These are phyloP conservation scores for Patellifolia procumbens DNA, from an alignment of 179 eudicot species.

Conservation along the genomic window DNA sequence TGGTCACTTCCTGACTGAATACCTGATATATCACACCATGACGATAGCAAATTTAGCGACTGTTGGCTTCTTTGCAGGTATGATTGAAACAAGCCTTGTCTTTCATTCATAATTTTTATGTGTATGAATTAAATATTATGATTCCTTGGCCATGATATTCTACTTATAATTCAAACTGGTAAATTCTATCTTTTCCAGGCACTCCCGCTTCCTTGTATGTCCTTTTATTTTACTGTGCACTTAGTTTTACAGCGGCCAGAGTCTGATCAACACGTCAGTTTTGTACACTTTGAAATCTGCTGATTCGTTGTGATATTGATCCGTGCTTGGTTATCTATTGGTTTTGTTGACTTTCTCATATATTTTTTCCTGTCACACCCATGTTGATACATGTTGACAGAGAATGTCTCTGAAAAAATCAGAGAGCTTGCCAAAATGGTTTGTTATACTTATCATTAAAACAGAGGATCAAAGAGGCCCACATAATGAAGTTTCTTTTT, in stretches of 20 bases:
- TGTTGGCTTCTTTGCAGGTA: constrained; percentile 97
- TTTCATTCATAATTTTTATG: constrained; percentile 1
- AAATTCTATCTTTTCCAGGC: neutral
- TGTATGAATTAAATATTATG: neutral
- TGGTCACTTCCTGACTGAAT: constrained; percentile 90
- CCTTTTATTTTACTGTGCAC: neutral
- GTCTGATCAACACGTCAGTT: neutral
- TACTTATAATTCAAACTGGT: neutral
- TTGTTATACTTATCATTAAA: neutral
- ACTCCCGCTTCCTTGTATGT: neutral
- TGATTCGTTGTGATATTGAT: neutral
- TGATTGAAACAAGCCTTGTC: constrained; percentile 2
- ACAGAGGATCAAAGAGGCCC: too few relatives aligned
- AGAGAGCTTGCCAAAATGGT: neutral
- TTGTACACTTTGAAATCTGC: neutral
- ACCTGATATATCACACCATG: constrained; percentile 80
- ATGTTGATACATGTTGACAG: neutral
- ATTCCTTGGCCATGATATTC: neutral
- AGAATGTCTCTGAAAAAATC: neutral
- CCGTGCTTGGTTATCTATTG: neutral
- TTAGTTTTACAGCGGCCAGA: neutral
- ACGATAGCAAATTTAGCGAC: constrained; percentile 74
- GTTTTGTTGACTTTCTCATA: neutral
- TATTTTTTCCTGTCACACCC: neutral
- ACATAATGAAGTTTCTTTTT: too few relatives aligned